Conservation (phyloP, 495 filamentous ascomycete genomes). For the Hypoxylon crocopeplum region DNA sequence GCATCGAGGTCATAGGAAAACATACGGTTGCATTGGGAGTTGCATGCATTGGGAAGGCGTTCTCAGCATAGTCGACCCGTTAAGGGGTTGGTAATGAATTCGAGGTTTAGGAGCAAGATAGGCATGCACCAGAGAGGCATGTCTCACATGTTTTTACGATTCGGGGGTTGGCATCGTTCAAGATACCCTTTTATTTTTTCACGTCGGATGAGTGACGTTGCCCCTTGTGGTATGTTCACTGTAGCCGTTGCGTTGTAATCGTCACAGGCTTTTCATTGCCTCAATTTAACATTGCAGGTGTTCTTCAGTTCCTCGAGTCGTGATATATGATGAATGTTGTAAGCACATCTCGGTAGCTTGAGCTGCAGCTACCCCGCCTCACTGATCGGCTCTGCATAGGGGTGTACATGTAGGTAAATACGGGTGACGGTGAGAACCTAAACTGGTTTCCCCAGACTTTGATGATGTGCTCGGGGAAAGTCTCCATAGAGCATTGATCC, state of each 20-base stretch:
- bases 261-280: not conserved
- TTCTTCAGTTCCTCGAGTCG: not conserved
- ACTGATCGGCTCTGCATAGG: not conserved
- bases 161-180: slow-evolving; percentile 4
- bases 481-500: too few species aligned
- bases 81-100: not conserved
- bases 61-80: not conserved
- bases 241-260: not conserved
- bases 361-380: slow-evolving; percentile 21
- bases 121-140: slow-evolving; percentile 1
- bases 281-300: too few species aligned
- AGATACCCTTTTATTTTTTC: slow-evolving; percentile 31
- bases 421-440: not conserved
- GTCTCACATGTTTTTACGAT: not conserved
- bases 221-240: not conserved
- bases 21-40: slow-evolving; percentile 19
- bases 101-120: not conserved
- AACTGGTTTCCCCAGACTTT: not conserved
- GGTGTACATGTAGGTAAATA: not conserved
- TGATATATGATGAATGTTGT: slow-evolving; percentile 4
- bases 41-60: slow-evolving; percentile 20
- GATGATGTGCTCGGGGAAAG: too few species aligned
- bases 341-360: not conserved
- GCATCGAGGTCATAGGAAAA: slow-evolving; percentile 13
- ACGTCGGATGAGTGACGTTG: not conserved